Conservation (phyloP, 176 grass and related monocot species). For the Zizania latifolia region DNA sequence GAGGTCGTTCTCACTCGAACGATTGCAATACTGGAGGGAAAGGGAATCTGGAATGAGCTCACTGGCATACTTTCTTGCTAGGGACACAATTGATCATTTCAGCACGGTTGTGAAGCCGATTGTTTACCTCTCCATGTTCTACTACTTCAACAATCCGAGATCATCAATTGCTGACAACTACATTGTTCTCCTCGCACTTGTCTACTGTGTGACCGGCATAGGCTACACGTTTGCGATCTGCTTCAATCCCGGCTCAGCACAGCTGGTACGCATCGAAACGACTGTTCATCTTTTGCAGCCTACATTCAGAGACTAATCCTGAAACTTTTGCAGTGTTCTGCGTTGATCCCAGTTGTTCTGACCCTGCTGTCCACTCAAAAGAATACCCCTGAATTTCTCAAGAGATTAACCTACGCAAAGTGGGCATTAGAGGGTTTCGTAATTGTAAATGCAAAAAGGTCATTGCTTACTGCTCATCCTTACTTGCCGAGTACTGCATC, state of each 20-base stretch:
- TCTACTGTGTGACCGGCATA: constrained; percentile 81
- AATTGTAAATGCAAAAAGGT: constrained; percentile 71
- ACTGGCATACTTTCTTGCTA: constrained; percentile 67
- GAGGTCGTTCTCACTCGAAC: constrained; percentile 67
- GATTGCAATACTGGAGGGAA: constrained; percentile 66
- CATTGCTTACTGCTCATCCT: neutral
- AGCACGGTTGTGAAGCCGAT: constrained; percentile 70
- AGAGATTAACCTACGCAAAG: constrained; percentile 68
- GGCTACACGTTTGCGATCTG: constrained; percentile 81
- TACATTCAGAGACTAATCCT: neutral
- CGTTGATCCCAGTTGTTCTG: constrained; percentile 64
- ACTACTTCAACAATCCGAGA: constrained; percentile 85
- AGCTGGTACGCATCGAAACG: constrained; percentile 42
- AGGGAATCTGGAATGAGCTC: constrained; percentile 82
- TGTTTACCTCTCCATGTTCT: constrained; percentile 90
- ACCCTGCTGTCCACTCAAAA: constrained; percentile 64
- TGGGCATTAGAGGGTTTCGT: constrained; percentile 84
- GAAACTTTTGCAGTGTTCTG: constrained; percentile 54
- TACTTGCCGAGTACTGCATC: neutral
- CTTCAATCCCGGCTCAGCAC: constrained; percentile 68
- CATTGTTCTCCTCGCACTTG: constrained; percentile 59
- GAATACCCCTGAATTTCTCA: constrained; percentile 38
- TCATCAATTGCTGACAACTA: constrained; percentile 55
- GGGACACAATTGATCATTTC: constrained; percentile 82
- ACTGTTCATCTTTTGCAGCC: neutral